Evolutionary conservation across 345 rosid species (phyloP).

Genomic region (Sonneratia alba): DNA sequence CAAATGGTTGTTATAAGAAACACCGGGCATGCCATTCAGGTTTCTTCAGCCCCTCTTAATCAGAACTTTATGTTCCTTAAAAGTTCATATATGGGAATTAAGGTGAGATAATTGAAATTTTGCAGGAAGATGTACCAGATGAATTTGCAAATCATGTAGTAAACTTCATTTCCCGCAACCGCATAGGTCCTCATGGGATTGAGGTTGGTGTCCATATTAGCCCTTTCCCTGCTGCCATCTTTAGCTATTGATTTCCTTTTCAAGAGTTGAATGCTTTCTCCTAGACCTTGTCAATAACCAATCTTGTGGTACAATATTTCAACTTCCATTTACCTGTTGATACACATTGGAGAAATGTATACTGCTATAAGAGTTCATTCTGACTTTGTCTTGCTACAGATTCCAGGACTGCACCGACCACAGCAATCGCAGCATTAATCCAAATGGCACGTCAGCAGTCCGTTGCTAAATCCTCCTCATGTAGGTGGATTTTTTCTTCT

Average conservation of each 20-base stretch:
- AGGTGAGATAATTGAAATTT: neutral
- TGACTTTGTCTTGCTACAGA: conserved; percentile 23
- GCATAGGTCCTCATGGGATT: conserved; percentile 71
- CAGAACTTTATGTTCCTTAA: neutral
- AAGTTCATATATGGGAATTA: neutral
- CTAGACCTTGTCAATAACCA: neutral
- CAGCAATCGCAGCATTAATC: conserved; percentile 10
- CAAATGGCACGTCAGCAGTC: neutral
- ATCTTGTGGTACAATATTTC: neutral
- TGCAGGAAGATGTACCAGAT: conserved; percentile 90
- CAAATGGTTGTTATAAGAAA: conserved; percentile 93
- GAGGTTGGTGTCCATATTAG: conserved; percentile 41
- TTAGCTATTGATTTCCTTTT: neutral
- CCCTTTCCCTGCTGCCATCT: neutral
- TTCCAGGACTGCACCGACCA: conserved; percentile 34
- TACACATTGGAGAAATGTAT: neutral
- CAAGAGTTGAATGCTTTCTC: neutral
- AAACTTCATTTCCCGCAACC: conserved; percentile 70
- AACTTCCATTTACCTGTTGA: neutral
- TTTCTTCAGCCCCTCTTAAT: conserved; percentile 7
- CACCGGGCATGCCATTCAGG: conserved; percentile 99
- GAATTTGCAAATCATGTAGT: conserved; percentile 60
- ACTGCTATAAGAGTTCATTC: neutral
- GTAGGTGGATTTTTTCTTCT: neutral
- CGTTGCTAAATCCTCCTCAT: neutral